Evolutionary conservation across 1,284 basidiomycete genomes (phyloP), one percentile per base, ranked within the genome.

Genomic region (Hemileia vastatrix): DNA sequence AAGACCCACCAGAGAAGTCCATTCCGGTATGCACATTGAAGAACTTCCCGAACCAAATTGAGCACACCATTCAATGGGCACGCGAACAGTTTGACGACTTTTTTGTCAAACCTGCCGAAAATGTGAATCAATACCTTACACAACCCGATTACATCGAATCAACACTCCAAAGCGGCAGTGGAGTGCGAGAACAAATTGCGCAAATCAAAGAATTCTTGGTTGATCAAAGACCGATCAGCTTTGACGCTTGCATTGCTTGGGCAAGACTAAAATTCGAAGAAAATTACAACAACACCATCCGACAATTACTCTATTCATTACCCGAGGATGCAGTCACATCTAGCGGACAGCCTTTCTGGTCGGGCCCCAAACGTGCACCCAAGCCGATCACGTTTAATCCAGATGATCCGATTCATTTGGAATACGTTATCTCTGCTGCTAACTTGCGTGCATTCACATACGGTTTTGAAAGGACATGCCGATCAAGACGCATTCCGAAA

Each of bases 361-460:
- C 75, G 70, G 92, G 93, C 13, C 95, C 95, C 4, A 99, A 99
- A 81, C 85, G 95, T 64, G 95, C 94, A 2, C 95, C 95, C 13
- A 91, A 94, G 64, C 81, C 93, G 27, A 79, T 98, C 68, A 81
- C 80, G 2, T 99, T 98, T 77, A 81, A 93, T 77, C 82, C 88
- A 6, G 85, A 82, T 68, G 84, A 97, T 88, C 81, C 87, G 36
- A 83, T 85, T 9, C 94, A 98, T 77, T 79, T 97, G 55, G 82
- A 84, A 57, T 99, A 91, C 78, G 84, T 98, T 74, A 85, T 96
- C 61, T 83, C 94, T 8, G 92, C 87, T 21, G 92, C 95, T 64
- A 97, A 98, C 78, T 81, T 99, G 48, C 95, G 94, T 75, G 95
- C 95, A 6, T 95, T 84, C 81, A 99, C 97, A 81, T 99, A 98